Percentiles rank a stretch among this genome's conserved stretches.
Conservation (phyloP, 768 basidiomycete species). For the Pseudohyphozyma bogoriensis region DNA sequence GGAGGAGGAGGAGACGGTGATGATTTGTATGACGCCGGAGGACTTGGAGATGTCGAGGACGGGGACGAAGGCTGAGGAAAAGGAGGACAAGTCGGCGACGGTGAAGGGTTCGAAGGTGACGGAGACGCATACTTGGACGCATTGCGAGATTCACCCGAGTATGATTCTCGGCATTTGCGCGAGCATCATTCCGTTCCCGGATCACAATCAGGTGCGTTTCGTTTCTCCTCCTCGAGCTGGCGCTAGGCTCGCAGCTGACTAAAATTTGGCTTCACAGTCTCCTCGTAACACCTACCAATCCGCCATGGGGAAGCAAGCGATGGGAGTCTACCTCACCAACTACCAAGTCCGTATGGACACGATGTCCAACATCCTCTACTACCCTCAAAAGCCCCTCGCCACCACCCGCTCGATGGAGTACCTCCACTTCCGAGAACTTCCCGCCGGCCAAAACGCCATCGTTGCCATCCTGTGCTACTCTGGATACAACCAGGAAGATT, state of each 20-base stretch:
- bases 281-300: constrained; percentile 99
- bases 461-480: constrained; percentile 98
- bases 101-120: constrained; percentile 60
- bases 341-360: constrained; percentile 99
- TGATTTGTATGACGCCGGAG: constrained; percentile 98
- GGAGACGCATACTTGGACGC: constrained; percentile 86
- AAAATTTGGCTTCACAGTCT: constrained; percentile 54
- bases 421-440: constrained; percentile 93
- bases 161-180: constrained; percentile 99
- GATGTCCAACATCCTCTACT: constrained; percentile 98
- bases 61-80: constrained; percentile 42
- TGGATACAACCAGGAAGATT: constrained; percentile 99
- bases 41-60: constrained; percentile 74
- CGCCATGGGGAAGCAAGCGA: constrained; percentile 99
- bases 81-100: constrained; percentile 78
- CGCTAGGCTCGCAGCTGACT: background rate
- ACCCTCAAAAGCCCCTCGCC: constrained; percentile 96
- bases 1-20: constrained; percentile 97
- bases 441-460: constrained; percentile 94
- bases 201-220: constrained; percentile 83
- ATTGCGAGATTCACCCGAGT: constrained; percentile 97
- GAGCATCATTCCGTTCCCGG: constrained; percentile 98
- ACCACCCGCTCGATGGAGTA: constrained; percentile 99
- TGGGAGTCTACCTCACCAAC: constrained; percentile 97
- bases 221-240: background rate